Base-by-base conservation (phyloP, 1,139 yeast species). In the Lodderomyces parapsilosis region DNA sequence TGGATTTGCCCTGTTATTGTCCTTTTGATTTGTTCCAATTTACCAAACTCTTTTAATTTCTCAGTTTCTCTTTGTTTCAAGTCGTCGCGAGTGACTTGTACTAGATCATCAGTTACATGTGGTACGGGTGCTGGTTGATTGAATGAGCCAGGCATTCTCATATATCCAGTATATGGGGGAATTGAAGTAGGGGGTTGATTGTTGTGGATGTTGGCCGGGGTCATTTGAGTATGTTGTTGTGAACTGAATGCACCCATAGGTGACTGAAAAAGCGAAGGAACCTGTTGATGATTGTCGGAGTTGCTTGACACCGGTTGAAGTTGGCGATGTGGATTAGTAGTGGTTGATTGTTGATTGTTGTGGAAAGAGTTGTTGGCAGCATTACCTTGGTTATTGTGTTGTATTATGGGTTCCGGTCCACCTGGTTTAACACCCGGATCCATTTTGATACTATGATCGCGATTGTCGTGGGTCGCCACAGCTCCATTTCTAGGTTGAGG, bases 71-170 rank as follows among this genome's bases (percentile, higher is more conserved):
- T 41, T 20, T 27, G 17, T 23, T 38, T 25, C 31, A 48, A 27
- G 14, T 46, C 45, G 7, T 39, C 20, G 15, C 38, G 39, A 19
- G 28, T 30, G 11, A 44, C 39, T 3, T 20, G 22, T 3, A 23
- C 25, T n/a, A 37, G 34, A 27, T 38, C 13, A 15, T 45, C 45
- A 15, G 45, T 49, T 11, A 47, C 56, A 35, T 67, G 71, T 10
- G 61, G 59, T 0, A 65, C 68, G 0, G 72, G 71, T 0, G 62
- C 70, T 0, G 75, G 74, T 30, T 51, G 49, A 44, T 68, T 66
- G 47, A 46, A 62, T 6, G 44, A 14, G 33, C 36, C 39, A 3
- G 39, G 35, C 24, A 18, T 27, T 14, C 13, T 27, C 17, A n/a
- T 8, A 6, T 9, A n/a, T n/a, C 31, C 31, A 7, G 28, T 10